These are phyloP conservation scores for Jackrogersella minutella DNA, from an alignment of 495 filamentous ascomycete species.

Conservation along the genomic window DNA sequence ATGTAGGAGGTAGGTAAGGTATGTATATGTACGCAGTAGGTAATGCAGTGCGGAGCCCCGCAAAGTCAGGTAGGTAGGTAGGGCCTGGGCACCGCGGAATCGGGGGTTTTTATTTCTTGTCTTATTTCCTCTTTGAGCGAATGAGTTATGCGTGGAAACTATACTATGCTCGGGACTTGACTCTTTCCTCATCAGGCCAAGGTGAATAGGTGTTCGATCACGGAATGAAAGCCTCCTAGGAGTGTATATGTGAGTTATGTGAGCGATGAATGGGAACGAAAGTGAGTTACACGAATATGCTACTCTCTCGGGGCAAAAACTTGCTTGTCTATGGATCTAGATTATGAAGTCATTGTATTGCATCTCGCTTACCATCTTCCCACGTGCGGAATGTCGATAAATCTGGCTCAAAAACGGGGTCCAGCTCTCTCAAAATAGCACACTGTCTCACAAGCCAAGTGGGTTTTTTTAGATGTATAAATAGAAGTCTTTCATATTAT, in stretches of 20 bases:
- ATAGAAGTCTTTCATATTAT: constrained; percentile 33
- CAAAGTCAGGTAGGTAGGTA: constrained; percentile 12
- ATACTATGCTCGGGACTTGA: background rate
- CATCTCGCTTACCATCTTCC: constrained; percentile 30
- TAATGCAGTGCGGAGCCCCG: constrained; percentile 26
- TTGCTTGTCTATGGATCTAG: background rate
- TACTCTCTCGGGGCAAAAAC: background rate
- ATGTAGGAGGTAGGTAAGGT: background rate
- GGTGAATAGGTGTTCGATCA: background rate
- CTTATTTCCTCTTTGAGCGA: background rate
- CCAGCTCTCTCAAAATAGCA: constrained; percentile 32
- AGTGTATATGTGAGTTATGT: background rate
- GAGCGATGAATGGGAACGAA: background rate
- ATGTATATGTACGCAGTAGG: background rate
- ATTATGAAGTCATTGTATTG: constrained; percentile 24
- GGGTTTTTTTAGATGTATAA: constrained; percentile 32
- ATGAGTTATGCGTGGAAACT: background rate
- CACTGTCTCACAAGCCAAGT: constrained; percentile 3
- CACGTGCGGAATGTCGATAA: constrained; percentile 23
- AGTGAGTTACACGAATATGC: background rate
- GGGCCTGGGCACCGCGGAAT: background rate
- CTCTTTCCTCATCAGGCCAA: background rate
- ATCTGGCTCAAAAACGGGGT: constrained; percentile 1
- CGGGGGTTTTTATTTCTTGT: constrained; percentile 2
- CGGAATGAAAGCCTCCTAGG: constrained; percentile 14